Percentiles rank a stretch among this genome's conserved stretches.
Evolutionary conservation across 306 rosid genomes (phyloP).

Genomic region (Oemleria cerasiformis): DNA sequence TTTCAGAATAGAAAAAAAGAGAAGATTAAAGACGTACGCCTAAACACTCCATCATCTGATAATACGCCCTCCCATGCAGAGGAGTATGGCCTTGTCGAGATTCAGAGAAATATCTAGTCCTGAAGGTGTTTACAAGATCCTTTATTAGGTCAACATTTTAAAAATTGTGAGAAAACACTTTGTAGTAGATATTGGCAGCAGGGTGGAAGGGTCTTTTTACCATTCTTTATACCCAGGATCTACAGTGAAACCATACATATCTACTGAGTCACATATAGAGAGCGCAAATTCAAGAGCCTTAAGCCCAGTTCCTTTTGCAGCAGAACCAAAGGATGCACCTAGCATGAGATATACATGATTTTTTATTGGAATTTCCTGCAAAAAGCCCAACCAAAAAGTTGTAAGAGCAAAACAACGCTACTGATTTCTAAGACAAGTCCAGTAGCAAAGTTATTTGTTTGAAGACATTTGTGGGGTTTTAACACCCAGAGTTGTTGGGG

Average conservation of each 20-base stretch:
- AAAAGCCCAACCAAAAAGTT: conserved; percentile 31
- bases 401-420: not conserved
- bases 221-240: conserved; percentile 99
- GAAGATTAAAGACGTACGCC: conserved; percentile 62
- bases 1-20: not conserved
- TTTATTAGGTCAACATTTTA: conserved; percentile 23
- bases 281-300: conserved; percentile 99
- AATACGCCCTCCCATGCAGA: conserved; percentile 93
- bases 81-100: conserved; percentile 97
- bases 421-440: not conserved
- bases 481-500: too few species aligned
- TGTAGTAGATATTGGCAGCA: conserved; percentile 14
- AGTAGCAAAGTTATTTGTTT: too few species aligned
- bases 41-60: conserved; percentile 98
- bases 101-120: conserved; percentile 99
- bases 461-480: too few species aligned
- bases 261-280: conserved; percentile 88
- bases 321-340: conserved; percentile 96
- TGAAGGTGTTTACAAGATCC: conserved; percentile 24
- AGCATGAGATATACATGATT: conserved; percentile 93
- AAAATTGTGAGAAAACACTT: conserved; percentile 6
- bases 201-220: conserved; percentile 31
- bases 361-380: conserved; percentile 89
- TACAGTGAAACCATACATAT: conserved; percentile 98
- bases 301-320: conserved; percentile 98